A percentile compares a stretch with the other conserved stretches of the same genome.
phyloP scores from a whole-genome alignment of 345 rosid species.

The Crucihimalaya himalaica region DNA sequence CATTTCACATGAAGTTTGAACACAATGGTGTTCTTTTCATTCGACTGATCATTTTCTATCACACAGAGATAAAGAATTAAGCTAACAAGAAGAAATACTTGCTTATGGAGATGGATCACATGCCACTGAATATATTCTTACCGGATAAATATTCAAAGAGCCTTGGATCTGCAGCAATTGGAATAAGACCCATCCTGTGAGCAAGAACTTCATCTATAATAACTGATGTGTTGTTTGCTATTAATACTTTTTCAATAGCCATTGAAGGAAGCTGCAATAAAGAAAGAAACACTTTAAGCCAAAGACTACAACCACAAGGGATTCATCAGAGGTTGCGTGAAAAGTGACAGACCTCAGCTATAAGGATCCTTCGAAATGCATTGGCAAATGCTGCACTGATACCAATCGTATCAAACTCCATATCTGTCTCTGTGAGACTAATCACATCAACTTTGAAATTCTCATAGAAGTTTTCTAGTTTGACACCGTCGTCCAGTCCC shows the following conservation, averaged over 20 bases:
- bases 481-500: constrained; percentile 59
- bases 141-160: constrained; percentile 88
- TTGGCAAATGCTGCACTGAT: constrained; percentile 86
- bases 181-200: constrained; percentile 92
- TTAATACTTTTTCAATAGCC: constrained; percentile 92
- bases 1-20: constrained; percentile 85
- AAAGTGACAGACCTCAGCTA: constrained; percentile 67
- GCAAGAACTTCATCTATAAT: constrained; percentile 94
- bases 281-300: neutral
- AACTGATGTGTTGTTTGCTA: constrained; percentile 86
- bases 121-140: constrained; percentile 21
- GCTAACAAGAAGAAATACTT: neutral
- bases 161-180: constrained; percentile 80
- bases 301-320: neutral
- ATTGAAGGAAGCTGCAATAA: constrained; percentile 76
- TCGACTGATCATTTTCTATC: constrained; percentile 70
- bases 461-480: constrained; percentile 50
- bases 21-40: constrained; percentile 91
- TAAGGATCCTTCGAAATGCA: constrained; percentile 87
- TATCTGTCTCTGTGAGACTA: constrained; percentile 58
- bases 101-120: neutral
- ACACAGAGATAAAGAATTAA: constrained; percentile 12
- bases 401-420: constrained; percentile 88
- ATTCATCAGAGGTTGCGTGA: constrained; percentile 4
- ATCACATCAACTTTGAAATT: constrained; percentile 69